Base-by-base conservation (phyloP, 768 basidiomycete genomes). In the Clitopilus hobsonii region DNA sequence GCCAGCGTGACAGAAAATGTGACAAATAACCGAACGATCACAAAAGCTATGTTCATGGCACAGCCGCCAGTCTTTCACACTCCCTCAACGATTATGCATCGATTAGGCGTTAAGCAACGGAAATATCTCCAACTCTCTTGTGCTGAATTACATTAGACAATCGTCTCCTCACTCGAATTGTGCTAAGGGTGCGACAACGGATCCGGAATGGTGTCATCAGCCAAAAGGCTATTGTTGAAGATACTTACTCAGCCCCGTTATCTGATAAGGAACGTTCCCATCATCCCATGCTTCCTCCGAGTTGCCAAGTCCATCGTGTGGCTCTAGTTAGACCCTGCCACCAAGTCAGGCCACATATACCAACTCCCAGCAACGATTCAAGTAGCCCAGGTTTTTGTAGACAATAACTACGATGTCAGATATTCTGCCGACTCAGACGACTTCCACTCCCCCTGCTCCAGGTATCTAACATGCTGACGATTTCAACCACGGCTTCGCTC, bases 361-460 rank as follows among this genome's bases (percentile, higher is more conserved):
- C 41, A 16, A 2, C 14, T 18, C 11, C 10, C 41, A 18, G 11
- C 18, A 8, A n/a, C n/a, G n/a, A n/a, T n/a, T n/a, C n/a, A n/a
- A n/a, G n/a, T n/a, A n/a, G n/a, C n/a, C n/a, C n/a, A n/a, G n/a
- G n/a, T n/a, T n/a, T n/a, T n/a, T n/a, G n/a, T n/a, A n/a, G n/a
- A n/a, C n/a, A n/a, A n/a, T n/a, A n/a, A n/a, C n/a, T n/a, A n/a
- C n/a, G n/a, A n/a, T n/a, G n/a, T n/a, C n/a, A n/a, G n/a, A n/a
- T n/a, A n/a, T n/a, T n/a, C n/a, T n/a, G 59, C 38, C 55, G 22
- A 20, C 18, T 18, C 41, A n/a, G n/a, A n/a, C 57, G 6, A 38
- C 61, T n/a, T 47, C 51, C 6, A 45, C 61, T 6, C 54, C 57
- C 8, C 41, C 61, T 41, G 55, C 53, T 20, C 61, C 63, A 18